Evolutionary conservation across 73 alveolate genomes (phyloP).

Genomic region (Paramecium octaurelia): DNA sequence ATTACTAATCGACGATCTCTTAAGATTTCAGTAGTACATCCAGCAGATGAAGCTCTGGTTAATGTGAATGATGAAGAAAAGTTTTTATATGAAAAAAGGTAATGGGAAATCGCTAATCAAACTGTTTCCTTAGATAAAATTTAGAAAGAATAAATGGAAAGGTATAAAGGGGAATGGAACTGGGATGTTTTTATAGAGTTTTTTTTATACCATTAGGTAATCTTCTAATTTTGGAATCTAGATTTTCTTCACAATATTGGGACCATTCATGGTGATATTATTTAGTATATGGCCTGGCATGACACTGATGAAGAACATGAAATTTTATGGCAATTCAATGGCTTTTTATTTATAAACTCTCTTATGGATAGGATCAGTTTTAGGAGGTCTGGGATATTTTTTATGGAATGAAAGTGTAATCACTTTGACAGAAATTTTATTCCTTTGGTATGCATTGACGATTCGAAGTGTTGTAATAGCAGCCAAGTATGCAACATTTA

Average conservation of each 20-base stretch:
- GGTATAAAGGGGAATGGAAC: conserved; percentile 1
- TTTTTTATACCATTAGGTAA: not conserved
- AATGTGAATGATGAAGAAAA: conserved; percentile 2
- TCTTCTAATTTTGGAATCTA: not conserved
- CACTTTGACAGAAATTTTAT: not conserved
- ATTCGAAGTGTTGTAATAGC: conserved; percentile 11
- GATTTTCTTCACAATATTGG: not conserved
- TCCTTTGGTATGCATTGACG: conserved; percentile 9
- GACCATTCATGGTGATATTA: conserved; percentile 6
- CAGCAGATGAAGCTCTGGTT: not conserved
- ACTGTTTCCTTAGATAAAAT: not conserved
- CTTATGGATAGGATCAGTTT: not conserved
- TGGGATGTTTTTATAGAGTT: conserved; percentile 19
- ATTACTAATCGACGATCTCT: not conserved
- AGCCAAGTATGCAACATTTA: conserved; percentile 36
- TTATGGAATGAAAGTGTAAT: not conserved
- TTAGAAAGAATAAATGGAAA: not conserved
- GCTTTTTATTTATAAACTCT: not conserved
- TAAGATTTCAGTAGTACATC: not conserved
- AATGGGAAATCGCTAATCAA: not conserved
- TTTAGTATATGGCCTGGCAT: not conserved
- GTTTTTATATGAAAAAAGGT: not conserved
- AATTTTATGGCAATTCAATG: not conserved
- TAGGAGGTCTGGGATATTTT: not conserved
- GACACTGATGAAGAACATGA: conserved; percentile 16